Evolutionary conservation across 129 eudicot genomes (phyloP).

Genomic region (Oenanthe sinensis): DNA sequence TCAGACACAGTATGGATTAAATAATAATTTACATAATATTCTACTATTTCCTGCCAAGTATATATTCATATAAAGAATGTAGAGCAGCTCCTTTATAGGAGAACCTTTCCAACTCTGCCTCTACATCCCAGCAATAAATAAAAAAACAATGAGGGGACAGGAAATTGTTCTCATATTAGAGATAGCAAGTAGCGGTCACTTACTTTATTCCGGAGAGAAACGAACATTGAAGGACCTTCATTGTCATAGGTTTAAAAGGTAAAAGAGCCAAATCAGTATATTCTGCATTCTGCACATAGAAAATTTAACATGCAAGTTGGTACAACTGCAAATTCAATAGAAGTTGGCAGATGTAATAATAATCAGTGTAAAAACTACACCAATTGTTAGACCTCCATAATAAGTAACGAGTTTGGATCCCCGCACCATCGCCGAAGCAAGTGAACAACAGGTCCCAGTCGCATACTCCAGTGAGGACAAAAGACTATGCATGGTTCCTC

Average conservation of each 20-base stretch:
- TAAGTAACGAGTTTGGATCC: constrained; percentile 63
- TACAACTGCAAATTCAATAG: background rate
- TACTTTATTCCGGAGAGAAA: constrained; percentile 71
- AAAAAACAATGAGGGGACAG: background rate
- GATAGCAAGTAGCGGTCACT: constrained; percentile 6
- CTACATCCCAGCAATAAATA: background rate
- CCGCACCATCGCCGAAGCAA: constrained; percentile 71
- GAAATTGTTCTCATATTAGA: background rate
- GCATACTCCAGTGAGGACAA: constrained; percentile 94
- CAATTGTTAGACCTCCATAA: constrained; percentile 49
- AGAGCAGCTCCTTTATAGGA: background rate
- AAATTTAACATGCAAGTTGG: background rate
- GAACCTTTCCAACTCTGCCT: background rate
- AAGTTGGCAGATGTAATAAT: background rate
- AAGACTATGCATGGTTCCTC: constrained; percentile 91
- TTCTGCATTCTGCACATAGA: constrained; percentile 44
- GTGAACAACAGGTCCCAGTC: constrained; percentile 83
- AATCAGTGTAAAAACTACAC: background rate
- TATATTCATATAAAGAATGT: no score
- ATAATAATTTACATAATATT: background rate
- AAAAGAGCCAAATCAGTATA: constrained; percentile 63
- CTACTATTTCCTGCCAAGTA: background rate
- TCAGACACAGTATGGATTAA: background rate
- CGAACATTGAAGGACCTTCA: constrained; percentile 91
- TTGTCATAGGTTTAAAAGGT: constrained; percentile 78